Evolutionary conservation across 352 stramenopile genomes (phyloP).

Genomic region (Vaucheria bursata): DNA sequence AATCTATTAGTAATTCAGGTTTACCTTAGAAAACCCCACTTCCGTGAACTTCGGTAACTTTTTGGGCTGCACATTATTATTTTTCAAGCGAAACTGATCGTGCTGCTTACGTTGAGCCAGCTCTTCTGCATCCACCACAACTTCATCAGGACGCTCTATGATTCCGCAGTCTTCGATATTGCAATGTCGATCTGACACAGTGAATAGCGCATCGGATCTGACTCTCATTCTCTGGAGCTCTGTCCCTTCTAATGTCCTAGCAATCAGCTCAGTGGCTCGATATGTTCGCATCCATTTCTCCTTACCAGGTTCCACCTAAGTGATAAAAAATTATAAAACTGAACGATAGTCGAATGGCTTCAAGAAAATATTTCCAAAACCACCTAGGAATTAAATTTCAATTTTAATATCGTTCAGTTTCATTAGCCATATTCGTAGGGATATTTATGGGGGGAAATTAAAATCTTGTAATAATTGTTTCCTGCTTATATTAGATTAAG

Average conservation of each 20-base stretch:
- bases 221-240: conserved; percentile 11
- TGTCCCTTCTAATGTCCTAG: not conserved
- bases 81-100: conserved; percentile 13
- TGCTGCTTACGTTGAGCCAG: not conserved
- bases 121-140: conserved; percentile 7
- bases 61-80: conserved; percentile 30
- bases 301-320: not conserved
- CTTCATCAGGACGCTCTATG: no score
- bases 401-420: no score
- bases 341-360: no score
- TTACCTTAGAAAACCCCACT: conserved; percentile 37
- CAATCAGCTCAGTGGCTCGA: not conserved
- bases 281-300: not conserved
- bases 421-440: no score
- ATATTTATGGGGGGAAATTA: no score
- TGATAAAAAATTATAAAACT: no score
- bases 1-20: no score
- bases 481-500: no score
- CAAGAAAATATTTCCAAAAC: no score
- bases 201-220: not conserved
- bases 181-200: not conserved
- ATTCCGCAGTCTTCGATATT: not conserved
- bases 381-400: no score
- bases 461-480: no score
- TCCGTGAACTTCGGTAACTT: conserved; percentile 34